A percentile compares a stretch with the other conserved stretches of the same genome.
Evolutionary conservation across 1,284 basidiomycete species (phyloP).

Genomic region (Leccinum angustisporum): DNA sequence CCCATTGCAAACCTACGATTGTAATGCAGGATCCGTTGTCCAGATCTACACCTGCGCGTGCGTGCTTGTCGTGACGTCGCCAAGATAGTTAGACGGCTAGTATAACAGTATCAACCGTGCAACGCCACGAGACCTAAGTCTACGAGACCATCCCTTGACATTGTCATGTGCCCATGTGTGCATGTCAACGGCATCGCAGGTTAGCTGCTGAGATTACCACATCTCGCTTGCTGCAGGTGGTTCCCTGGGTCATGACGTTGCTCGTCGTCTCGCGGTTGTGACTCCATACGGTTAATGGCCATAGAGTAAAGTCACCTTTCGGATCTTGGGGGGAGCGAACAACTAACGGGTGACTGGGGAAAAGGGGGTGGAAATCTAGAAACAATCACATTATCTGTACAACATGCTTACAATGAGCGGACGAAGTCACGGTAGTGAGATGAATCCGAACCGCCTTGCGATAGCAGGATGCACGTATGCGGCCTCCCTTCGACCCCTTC

Average conservation of each 20-base stretch:
- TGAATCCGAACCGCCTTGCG: conserved; percentile 10
- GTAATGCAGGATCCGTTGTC: neutral
- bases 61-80: conserved; percentile 3
- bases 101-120: neutral
- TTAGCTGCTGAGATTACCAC: neutral
- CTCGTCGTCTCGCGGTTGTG: neutral
- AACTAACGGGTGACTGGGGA: neutral
- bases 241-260: neutral
- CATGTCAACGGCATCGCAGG: neutral
- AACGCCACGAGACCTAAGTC: neutral
- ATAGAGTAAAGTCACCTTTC: conserved; percentile 5
- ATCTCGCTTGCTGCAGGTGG: neutral
- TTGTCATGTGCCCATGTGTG: neutral
- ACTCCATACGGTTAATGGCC: conserved; percentile 5
- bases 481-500: neutral
- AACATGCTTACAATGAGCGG: neutral
- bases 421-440: conserved; percentile 1
- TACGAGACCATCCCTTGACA: neutral
- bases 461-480: conserved; percentile 2
- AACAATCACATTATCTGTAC: conserved; percentile 11
- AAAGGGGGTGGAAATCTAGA: neutral
- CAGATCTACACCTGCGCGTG: neutral
- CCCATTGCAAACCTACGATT: neutral
- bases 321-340: conserved; percentile 14
- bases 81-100: neutral